phyloP scores from a whole-genome alignment of 768 basidiomycete species.

The Fomitopsis pulvina region DNA sequence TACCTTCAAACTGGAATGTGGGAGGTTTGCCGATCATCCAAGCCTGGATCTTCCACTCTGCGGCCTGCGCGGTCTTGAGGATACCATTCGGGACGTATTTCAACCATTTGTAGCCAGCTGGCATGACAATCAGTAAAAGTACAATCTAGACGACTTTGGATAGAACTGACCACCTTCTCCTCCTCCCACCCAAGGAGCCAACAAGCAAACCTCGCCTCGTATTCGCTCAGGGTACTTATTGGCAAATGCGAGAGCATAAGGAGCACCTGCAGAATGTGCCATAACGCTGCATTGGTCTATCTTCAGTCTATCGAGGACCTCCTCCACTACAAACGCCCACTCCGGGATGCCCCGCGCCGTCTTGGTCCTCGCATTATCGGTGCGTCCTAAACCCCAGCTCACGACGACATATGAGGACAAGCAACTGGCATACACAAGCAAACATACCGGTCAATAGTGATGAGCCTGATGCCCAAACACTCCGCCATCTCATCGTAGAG shows the following conservation, averaged over 20 bases:
- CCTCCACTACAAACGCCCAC: slow-evolving; percentile 88
- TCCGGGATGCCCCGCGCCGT: slow-evolving; percentile 76
- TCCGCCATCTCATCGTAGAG: slow-evolving; percentile 96
- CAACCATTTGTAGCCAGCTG: slow-evolving; percentile 91
- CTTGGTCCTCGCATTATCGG: slow-evolving; percentile 58
- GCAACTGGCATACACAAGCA: not conserved
- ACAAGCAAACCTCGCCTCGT: slow-evolving; percentile 75
- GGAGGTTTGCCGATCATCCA: slow-evolving; percentile 98
- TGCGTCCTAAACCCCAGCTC: slow-evolving; percentile 91
- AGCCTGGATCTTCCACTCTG: slow-evolving; percentile 94
- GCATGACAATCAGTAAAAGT: slow-evolving; percentile 2
- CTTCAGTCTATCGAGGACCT: slow-evolving; percentile 76
- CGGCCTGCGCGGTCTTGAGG: slow-evolving; percentile 91
- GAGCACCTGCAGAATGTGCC: slow-evolving; percentile 94
- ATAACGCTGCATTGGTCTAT: slow-evolving; percentile 82
- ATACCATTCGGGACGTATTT: slow-evolving; percentile 94
- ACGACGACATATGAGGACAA: slow-evolving; percentile 2
- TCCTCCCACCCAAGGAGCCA: slow-evolving; percentile 96
- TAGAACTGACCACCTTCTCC: slow-evolving; percentile 69
- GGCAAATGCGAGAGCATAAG: slow-evolving; percentile 87
- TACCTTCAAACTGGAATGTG: slow-evolving; percentile 75
- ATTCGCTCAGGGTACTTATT: slow-evolving; percentile 70
- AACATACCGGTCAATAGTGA: slow-evolving; percentile 85
- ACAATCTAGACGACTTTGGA: not conserved
- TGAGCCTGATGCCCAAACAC: slow-evolving; percentile 77